A percentile compares a stretch with the other conserved stretches of the same genome.
Conservation (phyloP, 2,329 filamentous ascomycete species). For the Boeremia lycopersici region DNA sequence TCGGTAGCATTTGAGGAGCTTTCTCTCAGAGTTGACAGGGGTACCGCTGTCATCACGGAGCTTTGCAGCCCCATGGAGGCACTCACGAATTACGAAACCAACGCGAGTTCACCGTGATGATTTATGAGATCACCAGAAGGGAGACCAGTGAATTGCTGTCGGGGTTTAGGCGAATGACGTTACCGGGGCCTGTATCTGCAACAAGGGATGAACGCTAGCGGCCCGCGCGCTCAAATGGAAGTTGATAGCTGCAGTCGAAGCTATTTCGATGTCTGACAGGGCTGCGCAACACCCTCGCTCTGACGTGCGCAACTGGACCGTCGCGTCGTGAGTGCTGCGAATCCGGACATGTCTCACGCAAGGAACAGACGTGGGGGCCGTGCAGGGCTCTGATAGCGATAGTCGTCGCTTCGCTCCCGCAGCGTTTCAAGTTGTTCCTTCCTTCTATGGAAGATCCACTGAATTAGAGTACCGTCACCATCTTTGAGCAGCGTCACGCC, state of each 20-base stretch:
- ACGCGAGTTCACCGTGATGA: background rate
- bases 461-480: slow-evolving; percentile 1
- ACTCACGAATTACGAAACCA: slow-evolving; percentile 1
- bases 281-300: slow-evolving; percentile 4
- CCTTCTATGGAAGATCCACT: slow-evolving; percentile 13
- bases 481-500: slow-evolving; percentile 7
- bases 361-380: slow-evolving; percentile 2
- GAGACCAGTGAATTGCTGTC: background rate
- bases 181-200: slow-evolving; percentile 9
- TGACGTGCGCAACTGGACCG: background rate
- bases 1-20: background rate
- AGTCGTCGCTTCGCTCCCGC: background rate
- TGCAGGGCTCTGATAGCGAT: slow-evolving; percentile 1
- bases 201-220: slow-evolving; percentile 12
- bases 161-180: slow-evolving; percentile 9
- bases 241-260: slow-evolving; percentile 10
- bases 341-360: background rate
- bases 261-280: background rate
- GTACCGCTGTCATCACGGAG: background rate
- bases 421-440: slow-evolving; percentile 16
- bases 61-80: background rate
- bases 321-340: background rate
- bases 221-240: slow-evolving; percentile 9
- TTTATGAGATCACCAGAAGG: background rate
- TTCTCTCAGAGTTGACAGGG: no score